A percentile compares a stretch with the other conserved stretches of the same genome.
Evolutionary conservation across 257 asterid genomes (phyloP).

Genomic region (Solanum virginianum): DNA sequence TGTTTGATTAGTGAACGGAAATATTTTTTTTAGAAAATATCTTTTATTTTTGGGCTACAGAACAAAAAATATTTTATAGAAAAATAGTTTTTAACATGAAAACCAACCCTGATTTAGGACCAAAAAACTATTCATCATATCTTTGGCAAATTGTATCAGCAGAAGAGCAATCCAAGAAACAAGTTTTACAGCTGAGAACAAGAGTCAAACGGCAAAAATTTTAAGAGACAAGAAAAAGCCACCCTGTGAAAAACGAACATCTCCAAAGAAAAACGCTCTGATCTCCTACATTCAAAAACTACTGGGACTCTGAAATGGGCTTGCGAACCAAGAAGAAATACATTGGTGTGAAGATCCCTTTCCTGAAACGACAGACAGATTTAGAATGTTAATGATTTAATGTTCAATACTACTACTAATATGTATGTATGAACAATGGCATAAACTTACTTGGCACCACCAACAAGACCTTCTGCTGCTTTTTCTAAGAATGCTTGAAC

Average conservation of each 20-base stretch:
- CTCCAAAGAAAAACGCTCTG: no score
- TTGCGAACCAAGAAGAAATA: constrained; percentile 81
- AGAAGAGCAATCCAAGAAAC: not conserved
- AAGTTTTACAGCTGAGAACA: not conserved
- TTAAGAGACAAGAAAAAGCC: not conserved
- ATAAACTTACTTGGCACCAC: constrained; percentile 72
- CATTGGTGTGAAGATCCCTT: constrained; percentile 90
- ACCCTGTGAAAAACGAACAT: no score
- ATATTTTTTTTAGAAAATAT: no score
- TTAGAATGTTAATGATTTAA: not conserved
- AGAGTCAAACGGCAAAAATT: not conserved
- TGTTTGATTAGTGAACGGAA: no score
- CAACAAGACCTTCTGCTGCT: constrained; percentile 97
- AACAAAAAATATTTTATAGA: no score
- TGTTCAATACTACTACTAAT: not conserved
- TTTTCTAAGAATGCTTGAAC: constrained; percentile 96
- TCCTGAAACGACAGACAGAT: constrained; percentile 37
- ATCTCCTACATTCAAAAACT: not conserved
- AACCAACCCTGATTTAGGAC: no score
- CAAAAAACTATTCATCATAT: no score
- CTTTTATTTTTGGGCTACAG: no score
- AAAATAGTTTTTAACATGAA: no score
- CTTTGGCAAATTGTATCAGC: no score
- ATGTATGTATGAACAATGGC: not conserved
- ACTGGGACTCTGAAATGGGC: constrained; percentile 27